Percentiles rank a stretch among this genome's conserved stretches.
phyloP scores from a whole-genome alignment of 768 basidiomycete genomes.

The Phanerodontia chrysosporium region DNA sequence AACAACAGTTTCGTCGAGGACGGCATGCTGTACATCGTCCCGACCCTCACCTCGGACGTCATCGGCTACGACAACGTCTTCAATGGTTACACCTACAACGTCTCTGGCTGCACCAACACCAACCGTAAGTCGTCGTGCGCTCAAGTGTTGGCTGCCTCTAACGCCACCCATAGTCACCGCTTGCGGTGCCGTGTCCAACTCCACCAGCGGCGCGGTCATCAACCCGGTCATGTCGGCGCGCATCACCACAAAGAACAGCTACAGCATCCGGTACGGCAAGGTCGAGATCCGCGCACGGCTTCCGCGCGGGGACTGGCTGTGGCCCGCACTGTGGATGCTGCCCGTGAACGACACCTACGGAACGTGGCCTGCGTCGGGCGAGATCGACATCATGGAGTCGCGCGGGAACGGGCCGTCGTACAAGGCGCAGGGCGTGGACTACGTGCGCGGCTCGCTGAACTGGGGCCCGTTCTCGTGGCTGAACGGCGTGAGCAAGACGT shows the following conservation, averaged over 20 bases:
- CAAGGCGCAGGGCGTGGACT: conserved; percentile 37
- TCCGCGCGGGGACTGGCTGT: conserved; percentile 63
- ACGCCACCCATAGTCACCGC: conserved; percentile 27
- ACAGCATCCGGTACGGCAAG: conserved; percentile 73
- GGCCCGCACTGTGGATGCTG: conserved; percentile 84
- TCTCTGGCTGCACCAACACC: conserved; percentile 71
- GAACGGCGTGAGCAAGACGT: conserved; percentile 58
- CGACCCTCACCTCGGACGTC: conserved; percentile 74
- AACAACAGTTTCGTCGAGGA: conserved; percentile 75
- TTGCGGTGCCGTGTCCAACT: conserved; percentile 72
- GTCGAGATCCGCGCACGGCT: conserved; percentile 83
- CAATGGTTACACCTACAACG: conserved; percentile 72
- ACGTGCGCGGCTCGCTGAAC: conserved; percentile 42
- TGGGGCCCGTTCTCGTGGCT: conserved; percentile 41
- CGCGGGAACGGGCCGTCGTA: conserved; percentile 57
- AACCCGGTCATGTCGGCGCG: conserved; percentile 83
- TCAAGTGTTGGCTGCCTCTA: neutral
- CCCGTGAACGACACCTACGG: conserved; percentile 66
- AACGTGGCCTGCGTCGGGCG: conserved; percentile 62
- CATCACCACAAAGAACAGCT: conserved; percentile 66
- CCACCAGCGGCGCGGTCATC: conserved; percentile 62
- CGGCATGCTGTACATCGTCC: conserved; percentile 76
- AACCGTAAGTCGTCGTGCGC: conserved; percentile 37
- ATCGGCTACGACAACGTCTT: conserved; percentile 51
- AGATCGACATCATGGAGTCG: conserved; percentile 67